Conservation (phyloP, 2,329 filamentous ascomycete genomes). For the Fusarium tanahbumbuense region DNA sequence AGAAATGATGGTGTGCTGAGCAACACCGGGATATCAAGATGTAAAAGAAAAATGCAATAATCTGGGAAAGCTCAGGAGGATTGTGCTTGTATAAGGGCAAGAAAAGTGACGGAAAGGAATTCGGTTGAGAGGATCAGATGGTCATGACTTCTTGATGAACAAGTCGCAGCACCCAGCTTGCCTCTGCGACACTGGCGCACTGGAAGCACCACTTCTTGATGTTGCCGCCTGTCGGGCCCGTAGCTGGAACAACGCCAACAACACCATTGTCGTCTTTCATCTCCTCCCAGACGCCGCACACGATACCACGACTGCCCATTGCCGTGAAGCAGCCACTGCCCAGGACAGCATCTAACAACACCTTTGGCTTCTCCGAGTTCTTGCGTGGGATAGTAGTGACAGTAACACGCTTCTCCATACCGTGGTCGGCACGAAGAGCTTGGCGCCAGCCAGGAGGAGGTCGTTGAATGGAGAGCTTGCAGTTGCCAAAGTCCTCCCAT, state of each 20-base stretch:
- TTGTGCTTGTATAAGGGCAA: slow-evolving; percentile 19
- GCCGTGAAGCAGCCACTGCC: slow-evolving; percentile 87
- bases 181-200: slow-evolving; percentile 64
- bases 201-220: slow-evolving; percentile 75
- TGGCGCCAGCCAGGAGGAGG: slow-evolving; percentile 72
- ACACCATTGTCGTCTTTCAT: slow-evolving; percentile 71
- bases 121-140: slow-evolving; percentile 37
- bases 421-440: slow-evolving; percentile 69
- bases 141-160: slow-evolving; percentile 67
- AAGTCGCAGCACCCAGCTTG: slow-evolving; percentile 66
- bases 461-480: slow-evolving; percentile 82
- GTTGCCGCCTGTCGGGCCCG: slow-evolving; percentile 63
- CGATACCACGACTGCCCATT: slow-evolving; percentile 86
- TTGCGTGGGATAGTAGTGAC: slow-evolving; percentile 78
- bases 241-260: slow-evolving; percentile 63
- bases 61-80: neutral
- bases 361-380: slow-evolving; percentile 65
- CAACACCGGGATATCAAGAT: slow-evolving; percentile 45
- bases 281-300: slow-evolving; percentile 88
- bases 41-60: slow-evolving; percentile 15
- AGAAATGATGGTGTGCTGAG: slow-evolving; percentile 26
- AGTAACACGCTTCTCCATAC: slow-evolving; percentile 86
- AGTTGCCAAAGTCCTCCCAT: slow-evolving; percentile 93
- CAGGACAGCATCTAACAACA: slow-evolving; percentile 84
- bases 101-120: slow-evolving; percentile 7